These are phyloP conservation scores for Wickerhamiella spandovensis DNA, from an alignment of 805 yeast genomes.

Conservation along the genomic window DNA sequence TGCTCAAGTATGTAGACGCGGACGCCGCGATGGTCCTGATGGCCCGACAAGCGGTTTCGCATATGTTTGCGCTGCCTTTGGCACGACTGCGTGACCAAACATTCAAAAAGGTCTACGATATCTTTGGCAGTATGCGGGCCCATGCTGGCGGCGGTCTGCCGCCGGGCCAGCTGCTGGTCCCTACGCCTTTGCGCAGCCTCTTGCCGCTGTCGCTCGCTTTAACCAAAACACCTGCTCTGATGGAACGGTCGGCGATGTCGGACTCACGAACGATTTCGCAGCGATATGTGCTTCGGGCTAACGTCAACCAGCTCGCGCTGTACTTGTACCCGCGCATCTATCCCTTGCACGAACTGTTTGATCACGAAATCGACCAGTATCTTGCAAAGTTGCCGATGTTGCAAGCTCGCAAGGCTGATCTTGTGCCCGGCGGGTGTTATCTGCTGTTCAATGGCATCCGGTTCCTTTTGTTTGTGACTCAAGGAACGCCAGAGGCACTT, in stretches of 20 bases:
- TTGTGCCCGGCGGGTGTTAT: conserved; percentile 55
- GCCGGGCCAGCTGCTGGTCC: conserved; percentile 60
- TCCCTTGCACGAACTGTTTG: conserved; percentile 47
- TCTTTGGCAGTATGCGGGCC: conserved; percentile 46
- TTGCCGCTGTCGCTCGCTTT: conserved; percentile 56
- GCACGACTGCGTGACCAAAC: conserved; percentile 40
- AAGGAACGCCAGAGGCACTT: conserved; percentile 42
- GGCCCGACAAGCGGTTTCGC: conserved; percentile 35
- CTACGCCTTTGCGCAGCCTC: conserved; percentile 62
- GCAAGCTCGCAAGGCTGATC: conserved; percentile 9
- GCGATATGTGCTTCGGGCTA: conserved; percentile 37
- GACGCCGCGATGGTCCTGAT: conserved; percentile 45
- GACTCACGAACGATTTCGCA: conserved; percentile 53
- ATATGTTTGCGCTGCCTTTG: conserved; percentile 25
- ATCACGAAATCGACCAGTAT: not conserved
- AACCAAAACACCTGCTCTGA: conserved; percentile 52
- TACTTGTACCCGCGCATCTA: conserved; percentile 71
- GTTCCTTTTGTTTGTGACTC: conserved; percentile 54
- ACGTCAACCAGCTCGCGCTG: conserved; percentile 43
- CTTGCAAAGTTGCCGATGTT: not conserved
- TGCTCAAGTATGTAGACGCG: conserved; percentile 70
- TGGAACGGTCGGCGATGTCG: conserved; percentile 33
- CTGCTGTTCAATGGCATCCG: conserved; percentile 55
- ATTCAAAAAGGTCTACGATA: conserved; percentile 38
- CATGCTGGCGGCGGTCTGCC: conserved; percentile 28